phyloP scores from a whole-genome alignment of 2,329 filamentous ascomycete genomes.

The Aspergillus bombycis region DNA sequence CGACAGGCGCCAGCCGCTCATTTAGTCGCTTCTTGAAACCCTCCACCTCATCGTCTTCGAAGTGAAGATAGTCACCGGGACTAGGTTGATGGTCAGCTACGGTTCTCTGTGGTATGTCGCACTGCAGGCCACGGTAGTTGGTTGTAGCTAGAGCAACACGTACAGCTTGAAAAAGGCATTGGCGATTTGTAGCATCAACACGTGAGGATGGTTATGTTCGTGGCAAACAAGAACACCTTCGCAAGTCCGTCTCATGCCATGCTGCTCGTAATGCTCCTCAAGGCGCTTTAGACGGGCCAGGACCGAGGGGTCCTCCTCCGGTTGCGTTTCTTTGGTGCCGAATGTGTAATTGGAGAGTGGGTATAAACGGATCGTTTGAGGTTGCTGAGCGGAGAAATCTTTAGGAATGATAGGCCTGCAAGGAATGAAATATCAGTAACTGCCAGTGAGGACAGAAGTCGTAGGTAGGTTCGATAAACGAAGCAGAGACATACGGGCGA shows the following conservation, averaged over 20 bases:
- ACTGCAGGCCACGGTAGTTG: background rate
- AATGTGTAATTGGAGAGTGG: constrained; percentile 99
- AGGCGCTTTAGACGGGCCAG: constrained; percentile 88
- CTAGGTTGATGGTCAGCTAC: constrained; percentile 39
- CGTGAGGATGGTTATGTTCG: constrained; percentile 98
- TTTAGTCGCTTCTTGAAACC: constrained; percentile 95
- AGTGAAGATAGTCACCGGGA: constrained; percentile 89
- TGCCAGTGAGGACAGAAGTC: background rate
- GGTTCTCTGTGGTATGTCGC: background rate
- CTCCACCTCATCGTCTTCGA: constrained; percentile 82
- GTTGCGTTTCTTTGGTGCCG: constrained; percentile 96
- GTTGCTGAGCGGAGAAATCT: constrained; percentile 86
- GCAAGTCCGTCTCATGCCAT: constrained; percentile 97
- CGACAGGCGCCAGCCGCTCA: constrained; percentile 90
- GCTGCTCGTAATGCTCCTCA: constrained; percentile 88
- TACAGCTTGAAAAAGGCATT: constrained; percentile 98
- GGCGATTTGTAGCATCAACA: constrained; percentile 98
- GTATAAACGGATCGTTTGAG: constrained; percentile 85
- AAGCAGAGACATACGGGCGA: constrained; percentile 56
- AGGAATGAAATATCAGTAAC: constrained; percentile 16
- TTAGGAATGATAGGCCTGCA: constrained; percentile 73
- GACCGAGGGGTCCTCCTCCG: constrained; percentile 95
- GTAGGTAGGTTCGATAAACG: background rate
- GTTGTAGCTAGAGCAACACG: constrained; percentile 23
- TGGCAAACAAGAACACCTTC: constrained; percentile 97